Percentiles rank a stretch among this genome's conserved stretches.
Conservation (phyloP, 1,284 basidiomycete species). For the Trichosporon sp. region DNA sequence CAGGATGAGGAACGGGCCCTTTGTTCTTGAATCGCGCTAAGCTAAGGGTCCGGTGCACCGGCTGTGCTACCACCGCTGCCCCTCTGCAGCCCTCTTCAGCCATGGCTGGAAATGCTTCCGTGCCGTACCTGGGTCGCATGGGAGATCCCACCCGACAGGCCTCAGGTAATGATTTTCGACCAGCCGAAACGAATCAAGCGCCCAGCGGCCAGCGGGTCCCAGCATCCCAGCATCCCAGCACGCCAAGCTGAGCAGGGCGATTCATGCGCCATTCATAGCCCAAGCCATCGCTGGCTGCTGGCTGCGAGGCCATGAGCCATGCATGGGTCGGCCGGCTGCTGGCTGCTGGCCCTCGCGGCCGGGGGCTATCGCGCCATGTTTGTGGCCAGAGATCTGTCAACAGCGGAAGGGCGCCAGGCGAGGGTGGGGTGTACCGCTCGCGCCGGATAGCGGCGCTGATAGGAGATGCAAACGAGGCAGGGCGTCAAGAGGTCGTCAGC, state of each 20-base stretch:
- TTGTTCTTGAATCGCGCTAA: neutral
- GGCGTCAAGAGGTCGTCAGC: neutral
- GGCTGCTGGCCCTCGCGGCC: too few species aligned
- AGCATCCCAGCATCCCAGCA: neutral
- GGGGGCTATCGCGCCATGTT: neutral
- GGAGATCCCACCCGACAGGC: neutral
- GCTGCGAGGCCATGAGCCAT: neutral
- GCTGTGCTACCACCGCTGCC: neutral
- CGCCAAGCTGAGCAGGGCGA: neutral
- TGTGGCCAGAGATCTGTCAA: neutral
- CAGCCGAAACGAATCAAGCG: neutral
- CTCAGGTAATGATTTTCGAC: neutral
- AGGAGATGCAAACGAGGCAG: neutral
- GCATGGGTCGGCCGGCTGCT: neutral
- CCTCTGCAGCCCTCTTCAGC: neutral
- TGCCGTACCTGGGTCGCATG: neutral
- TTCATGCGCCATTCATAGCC: neutral
- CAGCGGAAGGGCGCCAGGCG: neutral
- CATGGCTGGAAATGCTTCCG: neutral
- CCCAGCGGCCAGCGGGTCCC: neutral
- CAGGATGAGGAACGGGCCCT: neutral
- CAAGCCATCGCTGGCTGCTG: neutral
- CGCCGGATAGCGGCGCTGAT: neutral
- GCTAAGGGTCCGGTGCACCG: neutral
- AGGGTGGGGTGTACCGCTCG: too few species aligned